Base-by-base conservation (phyloP, 176 grass and related monocot genomes). In the Phyllostachys edulis region DNA sequence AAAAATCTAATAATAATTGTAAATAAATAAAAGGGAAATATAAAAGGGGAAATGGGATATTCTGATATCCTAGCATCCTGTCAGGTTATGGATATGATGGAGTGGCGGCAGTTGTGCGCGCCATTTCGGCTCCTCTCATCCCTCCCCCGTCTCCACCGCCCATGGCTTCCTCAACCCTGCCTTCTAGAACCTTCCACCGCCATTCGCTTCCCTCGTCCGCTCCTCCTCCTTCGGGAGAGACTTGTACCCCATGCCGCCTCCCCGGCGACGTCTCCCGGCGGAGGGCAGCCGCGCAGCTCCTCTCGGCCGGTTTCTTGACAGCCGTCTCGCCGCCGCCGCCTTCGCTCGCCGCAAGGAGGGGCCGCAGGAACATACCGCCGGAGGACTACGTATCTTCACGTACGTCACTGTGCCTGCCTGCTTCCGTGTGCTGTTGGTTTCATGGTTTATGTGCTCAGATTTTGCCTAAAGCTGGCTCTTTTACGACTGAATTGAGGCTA, bases 301-400 rank as follows among this genome's bases (percentile, higher is more conserved):
- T 87, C 74, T 74, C 80, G 40, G 68, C 80, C 74, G 80, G 89
- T 27, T 62, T 90, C 80, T 37, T 87, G 40, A 80, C 62, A 14
- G 41, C 80, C 68, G 60, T 79, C 80, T 74, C 64, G 42, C 76
- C 54, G 46, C 78, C 76, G 32, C 62, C 17, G 63, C 82, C 88
- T 5, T 77, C 89, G 23, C 67, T 83, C 16, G 88, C 88, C 17
- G 89, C 85, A 6, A 81, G 87, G 78, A 82, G 87, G 84, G 90
- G 83, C 23, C 86, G 92, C 62, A 77, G 54, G 82, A 79, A n/a
- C 15, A 64, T 94, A 1, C 45, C 75, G 36, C 81, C 37, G 44
- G 87, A 92, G 67, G 80, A 92, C 10, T 94, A 88, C 63, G 32
- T 16, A 38, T 82, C 90, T 61, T 71, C 92, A 41, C 51, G 92